Percentiles rank a stretch among this genome's conserved stretches.
phyloP scores from a whole-genome alignment of 2,329 filamentous ascomycete genomes.

The Septoria petroselini region DNA sequence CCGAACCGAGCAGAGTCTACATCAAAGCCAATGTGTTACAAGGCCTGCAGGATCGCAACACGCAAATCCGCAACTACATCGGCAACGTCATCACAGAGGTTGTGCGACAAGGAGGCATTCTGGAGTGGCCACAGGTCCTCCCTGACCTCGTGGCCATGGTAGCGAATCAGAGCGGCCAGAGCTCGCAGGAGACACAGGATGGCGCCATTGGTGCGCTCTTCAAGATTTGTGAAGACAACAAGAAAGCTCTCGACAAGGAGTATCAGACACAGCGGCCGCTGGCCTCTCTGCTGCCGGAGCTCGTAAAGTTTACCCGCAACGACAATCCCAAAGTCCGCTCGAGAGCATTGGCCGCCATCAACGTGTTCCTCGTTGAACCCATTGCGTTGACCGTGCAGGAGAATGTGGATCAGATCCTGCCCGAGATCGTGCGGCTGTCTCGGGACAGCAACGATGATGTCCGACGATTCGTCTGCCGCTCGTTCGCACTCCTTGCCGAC shows the following conservation, averaged over 20 bases:
- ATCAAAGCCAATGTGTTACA: slow-evolving; percentile 76
- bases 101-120: slow-evolving; percentile 75
- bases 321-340: slow-evolving; percentile 72
- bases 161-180: slow-evolving; percentile 66
- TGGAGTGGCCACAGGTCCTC: slow-evolving; percentile 88
- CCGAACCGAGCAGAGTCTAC: slow-evolving; percentile 68
- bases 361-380: slow-evolving; percentile 85
- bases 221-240: slow-evolving; percentile 97
- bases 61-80: slow-evolving; percentile 81
- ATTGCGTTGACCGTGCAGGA: slow-evolving; percentile 67
- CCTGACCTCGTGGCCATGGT: slow-evolving; percentile 78
- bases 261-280: slow-evolving; percentile 86
- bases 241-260: slow-evolving; percentile 77
- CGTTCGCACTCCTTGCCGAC: slow-evolving; percentile 89
- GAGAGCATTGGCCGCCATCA: slow-evolving; percentile 78
- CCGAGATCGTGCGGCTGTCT: slow-evolving; percentile 77
- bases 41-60: slow-evolving; percentile 75
- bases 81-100: slow-evolving; percentile 94
- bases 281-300: slow-evolving; percentile 81
- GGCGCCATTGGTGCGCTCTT: slow-evolving; percentile 88
- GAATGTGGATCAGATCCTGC: slow-evolving; percentile 75
- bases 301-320: slow-evolving; percentile 81
- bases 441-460: slow-evolving; percentile 76
- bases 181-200: slow-evolving; percentile 73
- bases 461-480: slow-evolving; percentile 85